These are phyloP conservation scores for Pseudogymnoascus sp. DNA, from an alignment of 2,329 filamentous ascomycete genomes.

Conservation along the genomic window DNA sequence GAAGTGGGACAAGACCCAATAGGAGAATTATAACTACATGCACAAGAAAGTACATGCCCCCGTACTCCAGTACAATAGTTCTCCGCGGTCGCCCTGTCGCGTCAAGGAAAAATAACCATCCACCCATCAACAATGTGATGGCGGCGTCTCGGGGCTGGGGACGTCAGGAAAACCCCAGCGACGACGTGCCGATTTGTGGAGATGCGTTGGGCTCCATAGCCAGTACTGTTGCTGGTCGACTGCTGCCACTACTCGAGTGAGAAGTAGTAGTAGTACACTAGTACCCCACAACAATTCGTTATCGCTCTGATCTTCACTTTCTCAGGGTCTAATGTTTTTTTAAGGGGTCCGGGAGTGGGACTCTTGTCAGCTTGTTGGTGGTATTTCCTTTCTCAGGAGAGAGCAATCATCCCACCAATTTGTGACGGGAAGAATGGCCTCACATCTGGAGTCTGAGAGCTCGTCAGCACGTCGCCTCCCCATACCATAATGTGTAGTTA, in stretches of 20 bases:
- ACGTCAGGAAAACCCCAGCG: background rate
- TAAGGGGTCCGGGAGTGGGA: background rate
- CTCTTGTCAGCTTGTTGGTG: background rate
- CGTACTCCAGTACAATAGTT: background rate
- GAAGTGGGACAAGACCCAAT: background rate
- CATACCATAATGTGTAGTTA: slow-evolving; percentile 18
- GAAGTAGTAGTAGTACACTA: background rate
- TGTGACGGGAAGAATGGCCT: background rate
- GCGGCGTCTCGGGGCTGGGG: background rate
- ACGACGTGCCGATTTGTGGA: background rate
- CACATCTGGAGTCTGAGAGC: background rate
- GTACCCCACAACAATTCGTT: background rate
- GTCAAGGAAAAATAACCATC: background rate
- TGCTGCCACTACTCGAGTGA: background rate
- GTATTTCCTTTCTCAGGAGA: too few species aligned
- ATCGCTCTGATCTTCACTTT: background rate
- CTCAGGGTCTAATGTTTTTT: background rate
- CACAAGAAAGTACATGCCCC: background rate
- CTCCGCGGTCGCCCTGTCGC: background rate
- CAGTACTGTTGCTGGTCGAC: background rate
- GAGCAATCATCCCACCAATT: background rate
- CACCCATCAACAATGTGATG: background rate
- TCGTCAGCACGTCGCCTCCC: background rate
- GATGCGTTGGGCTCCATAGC: background rate
- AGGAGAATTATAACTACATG: background rate